phyloP scores from a whole-genome alignment of 208 protist species.

The Wallacemonas collosoma region DNA sequence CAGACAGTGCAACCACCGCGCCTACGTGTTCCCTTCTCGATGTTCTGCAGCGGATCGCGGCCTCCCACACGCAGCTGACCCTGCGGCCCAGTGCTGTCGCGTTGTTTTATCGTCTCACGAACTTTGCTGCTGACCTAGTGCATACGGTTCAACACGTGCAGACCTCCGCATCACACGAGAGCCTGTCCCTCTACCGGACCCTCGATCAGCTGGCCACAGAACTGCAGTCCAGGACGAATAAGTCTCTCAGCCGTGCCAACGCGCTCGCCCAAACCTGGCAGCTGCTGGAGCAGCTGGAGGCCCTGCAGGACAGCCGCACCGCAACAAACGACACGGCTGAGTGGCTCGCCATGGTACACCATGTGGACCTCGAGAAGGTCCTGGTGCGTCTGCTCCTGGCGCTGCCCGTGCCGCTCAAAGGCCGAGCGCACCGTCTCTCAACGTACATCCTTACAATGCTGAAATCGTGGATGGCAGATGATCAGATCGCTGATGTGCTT shows the following conservation, averaged over 20 bases:
- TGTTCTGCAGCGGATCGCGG: constrained; percentile 28
- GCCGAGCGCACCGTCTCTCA: constrained; percentile 22
- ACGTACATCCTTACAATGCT: constrained; percentile 25
- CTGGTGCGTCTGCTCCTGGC: constrained; percentile 37
- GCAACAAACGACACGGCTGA: not conserved
- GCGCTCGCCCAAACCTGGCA: constrained; percentile 30
- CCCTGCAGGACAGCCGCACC: constrained; percentile 20
- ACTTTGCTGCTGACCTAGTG: constrained; percentile 35
- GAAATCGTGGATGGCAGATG: constrained; percentile 25
- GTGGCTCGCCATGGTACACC: constrained; percentile 45
- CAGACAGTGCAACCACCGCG: not conserved
- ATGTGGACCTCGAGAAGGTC: constrained; percentile 26
- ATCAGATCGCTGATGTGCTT: constrained; percentile 18
- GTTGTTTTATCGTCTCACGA: constrained; percentile 38
- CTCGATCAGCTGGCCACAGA: constrained; percentile 27
- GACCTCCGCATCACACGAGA: constrained; percentile 35
- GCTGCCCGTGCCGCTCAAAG: constrained; percentile 28
- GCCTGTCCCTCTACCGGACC: constrained; percentile 38
- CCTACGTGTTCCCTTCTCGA: constrained; percentile 27
- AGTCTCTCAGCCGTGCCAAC: constrained; percentile 37
- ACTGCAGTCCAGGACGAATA: constrained; percentile 18
- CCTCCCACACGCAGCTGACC: constrained; percentile 22
- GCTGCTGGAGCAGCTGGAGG: constrained; percentile 29
- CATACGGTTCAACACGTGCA: constrained; percentile 33
- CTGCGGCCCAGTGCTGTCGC: constrained; percentile 29